Conservation (phyloP, 108 stramenopile species). For the Conticribra guillardii region DNA sequence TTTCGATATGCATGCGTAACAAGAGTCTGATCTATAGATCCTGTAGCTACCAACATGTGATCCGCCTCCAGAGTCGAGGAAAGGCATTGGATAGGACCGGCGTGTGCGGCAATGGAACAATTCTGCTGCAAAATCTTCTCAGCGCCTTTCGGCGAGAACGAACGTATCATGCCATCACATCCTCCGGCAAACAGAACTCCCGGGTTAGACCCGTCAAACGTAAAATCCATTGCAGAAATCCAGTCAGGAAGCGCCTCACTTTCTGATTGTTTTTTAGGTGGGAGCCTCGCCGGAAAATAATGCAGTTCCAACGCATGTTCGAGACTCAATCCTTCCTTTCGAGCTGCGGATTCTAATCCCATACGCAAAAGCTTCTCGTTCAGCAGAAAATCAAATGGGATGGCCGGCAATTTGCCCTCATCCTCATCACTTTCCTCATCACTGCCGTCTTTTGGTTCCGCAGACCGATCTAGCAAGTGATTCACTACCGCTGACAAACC, state of each 20-base stretch:
- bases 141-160: slow-evolving; percentile 17
- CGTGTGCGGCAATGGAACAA: slow-evolving; percentile 42
- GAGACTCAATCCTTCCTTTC: slow-evolving; percentile 67
- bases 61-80: slow-evolving; percentile 14
- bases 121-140: slow-evolving; percentile 4
- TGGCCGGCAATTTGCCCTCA: slow-evolving; percentile 50
- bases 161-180: slow-evolving; percentile 76
- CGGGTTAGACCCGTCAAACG: background rate
- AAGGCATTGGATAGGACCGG: slow-evolving; percentile 78
- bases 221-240: slow-evolving; percentile 62
- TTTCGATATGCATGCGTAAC: slow-evolving; percentile 48
- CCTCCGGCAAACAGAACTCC: slow-evolving; percentile 43
- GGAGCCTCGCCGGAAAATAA: slow-evolving; percentile 74
- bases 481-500: slow-evolving; percentile 79
- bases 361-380: slow-evolving; percentile 72
- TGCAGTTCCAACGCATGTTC: slow-evolving; percentile 72
- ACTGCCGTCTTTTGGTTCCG: slow-evolving; percentile 46
- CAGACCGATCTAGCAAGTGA: slow-evolving; percentile 52
- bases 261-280: slow-evolving; percentile 64
- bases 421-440: slow-evolving; percentile 42
- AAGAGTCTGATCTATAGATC: slow-evolving; percentile 83
- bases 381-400: slow-evolving; percentile 84
- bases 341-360: slow-evolving; percentile 69
- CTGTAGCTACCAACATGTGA: slow-evolving; percentile 61
- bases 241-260: slow-evolving; percentile 80